Percentiles rank a stretch among this genome's conserved stretches.
These are phyloP conservation scores for Oryza brachyantha DNA, from an alignment of 176 grass and related monocot genomes.

Conservation along the genomic window DNA sequence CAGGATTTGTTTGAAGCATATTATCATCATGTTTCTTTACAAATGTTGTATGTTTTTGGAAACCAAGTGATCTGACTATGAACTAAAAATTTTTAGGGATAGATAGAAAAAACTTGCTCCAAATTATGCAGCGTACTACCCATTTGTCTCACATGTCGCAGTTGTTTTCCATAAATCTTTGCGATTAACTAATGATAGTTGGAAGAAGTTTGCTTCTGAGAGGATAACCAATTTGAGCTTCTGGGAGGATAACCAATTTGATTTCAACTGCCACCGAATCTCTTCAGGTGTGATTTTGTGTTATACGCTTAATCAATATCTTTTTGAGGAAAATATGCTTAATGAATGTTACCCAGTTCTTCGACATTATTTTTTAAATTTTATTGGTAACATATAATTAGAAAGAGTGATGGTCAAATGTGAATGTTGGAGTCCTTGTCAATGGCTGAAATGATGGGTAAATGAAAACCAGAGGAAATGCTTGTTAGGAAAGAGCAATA, in stretches of 20 bases:
- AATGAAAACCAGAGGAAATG: neutral
- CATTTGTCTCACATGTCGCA: conserved; percentile 66
- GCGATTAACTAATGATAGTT: conserved; percentile 80
- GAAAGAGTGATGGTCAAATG: neutral
- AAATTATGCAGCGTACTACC: conserved; percentile 86
- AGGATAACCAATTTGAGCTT: too few species aligned
- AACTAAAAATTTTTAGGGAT: conserved; percentile 52
- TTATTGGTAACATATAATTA: neutral
- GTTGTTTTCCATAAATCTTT: conserved; percentile 94
- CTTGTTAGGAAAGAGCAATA: neutral
- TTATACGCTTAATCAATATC: neutral
- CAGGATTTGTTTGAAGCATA: conserved; percentile 18
- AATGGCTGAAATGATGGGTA: neutral
- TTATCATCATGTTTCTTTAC: conserved; percentile 20
- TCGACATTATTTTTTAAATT: neutral
- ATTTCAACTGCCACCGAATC: conserved; percentile 94
- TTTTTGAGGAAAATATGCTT: too few species aligned
- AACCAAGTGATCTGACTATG: conserved; percentile 19
- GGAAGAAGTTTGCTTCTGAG: conserved; percentile 80
- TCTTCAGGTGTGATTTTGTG: conserved; percentile 71
- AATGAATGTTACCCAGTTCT: neutral
- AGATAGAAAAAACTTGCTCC: conserved; percentile 93
- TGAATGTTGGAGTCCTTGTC: too few species aligned
- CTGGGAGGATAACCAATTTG: conserved; percentile 97
- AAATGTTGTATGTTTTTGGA: neutral